Evolutionary conservation across 179 eudicot genomes (phyloP).

Genomic region (Spergularia azorica): DNA sequence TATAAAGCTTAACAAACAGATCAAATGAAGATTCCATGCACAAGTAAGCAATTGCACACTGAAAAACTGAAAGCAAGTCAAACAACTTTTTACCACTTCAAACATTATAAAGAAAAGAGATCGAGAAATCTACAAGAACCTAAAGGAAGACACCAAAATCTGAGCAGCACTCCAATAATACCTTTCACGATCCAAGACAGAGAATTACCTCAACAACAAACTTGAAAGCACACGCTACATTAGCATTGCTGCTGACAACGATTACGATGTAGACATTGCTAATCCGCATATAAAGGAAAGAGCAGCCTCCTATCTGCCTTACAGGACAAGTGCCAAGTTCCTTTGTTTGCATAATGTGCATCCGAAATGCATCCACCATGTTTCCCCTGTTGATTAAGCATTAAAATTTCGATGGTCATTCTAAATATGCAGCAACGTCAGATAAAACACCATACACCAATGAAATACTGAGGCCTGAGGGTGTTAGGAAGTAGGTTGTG

Average conservation of each 20-base stretch:
- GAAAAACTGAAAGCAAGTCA: neutral
- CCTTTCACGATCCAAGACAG: neutral
- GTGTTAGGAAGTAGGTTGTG: neutral
- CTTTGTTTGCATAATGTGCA: conserved; percentile 98
- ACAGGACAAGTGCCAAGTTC: conserved; percentile 99
- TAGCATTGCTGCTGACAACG: conserved; percentile 99
- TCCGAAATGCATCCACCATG: conserved; percentile 99
- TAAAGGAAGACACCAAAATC: neutral
- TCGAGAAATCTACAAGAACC: neutral
- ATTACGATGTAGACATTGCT: conserved; percentile 99
- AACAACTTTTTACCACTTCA: neutral
- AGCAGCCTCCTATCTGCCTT: conserved; percentile 98
- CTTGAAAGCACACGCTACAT: conserved; percentile 96
- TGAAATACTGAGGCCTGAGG: neutral
- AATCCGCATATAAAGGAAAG: conserved; percentile 96
- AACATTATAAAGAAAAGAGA: neutral
- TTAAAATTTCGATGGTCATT: neutral
- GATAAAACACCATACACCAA: neutral
- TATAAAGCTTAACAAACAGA: too few relatives aligned
- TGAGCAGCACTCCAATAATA: neutral
- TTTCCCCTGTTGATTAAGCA: conserved; percentile 60
- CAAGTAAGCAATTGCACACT: neutral
- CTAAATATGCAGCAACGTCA: neutral
- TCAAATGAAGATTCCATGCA: neutral
- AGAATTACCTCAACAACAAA: conserved; percentile 86